phyloP scores from a whole-genome alignment of 768 basidiomycete species.

The Termitomyces sp. region DNA sequence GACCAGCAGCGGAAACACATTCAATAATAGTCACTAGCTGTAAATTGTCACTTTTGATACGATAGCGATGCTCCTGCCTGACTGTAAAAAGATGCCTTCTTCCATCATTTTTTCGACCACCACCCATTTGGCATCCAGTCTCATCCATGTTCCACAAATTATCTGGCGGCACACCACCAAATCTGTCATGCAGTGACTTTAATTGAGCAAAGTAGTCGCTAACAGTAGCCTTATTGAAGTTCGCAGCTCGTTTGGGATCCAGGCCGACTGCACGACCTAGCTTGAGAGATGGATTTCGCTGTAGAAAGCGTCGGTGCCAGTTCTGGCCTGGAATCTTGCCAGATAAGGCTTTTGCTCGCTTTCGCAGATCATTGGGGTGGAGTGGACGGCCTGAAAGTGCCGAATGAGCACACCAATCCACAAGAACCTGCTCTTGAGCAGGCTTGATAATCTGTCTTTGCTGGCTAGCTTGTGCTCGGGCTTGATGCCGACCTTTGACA shows the following conservation, averaged over 20 bases:
- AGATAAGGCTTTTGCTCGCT: neutral
- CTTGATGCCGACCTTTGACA: neutral
- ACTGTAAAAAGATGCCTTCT: neutral
- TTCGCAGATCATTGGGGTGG: neutral
- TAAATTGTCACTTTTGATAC: neutral
- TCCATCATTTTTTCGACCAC: neutral
- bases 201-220: neutral
- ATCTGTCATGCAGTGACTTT: neutral
- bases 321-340: neutral
- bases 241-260: neutral
- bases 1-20: neutral
- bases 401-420: neutral
- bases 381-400: neutral
- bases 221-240: neutral
- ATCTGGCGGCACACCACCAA: neutral
- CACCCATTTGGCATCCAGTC: neutral
- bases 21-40: neutral
- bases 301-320: neutral
- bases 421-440: neutral
- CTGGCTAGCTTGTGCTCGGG: neutral
- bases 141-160: constrained; percentile 1
- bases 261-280: neutral
- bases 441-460: neutral
- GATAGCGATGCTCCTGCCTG: neutral
- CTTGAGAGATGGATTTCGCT: neutral